Evolutionary conservation across 2,329 filamentous ascomycete species (phyloP).

Genomic region (Alternaria triticina): DNA sequence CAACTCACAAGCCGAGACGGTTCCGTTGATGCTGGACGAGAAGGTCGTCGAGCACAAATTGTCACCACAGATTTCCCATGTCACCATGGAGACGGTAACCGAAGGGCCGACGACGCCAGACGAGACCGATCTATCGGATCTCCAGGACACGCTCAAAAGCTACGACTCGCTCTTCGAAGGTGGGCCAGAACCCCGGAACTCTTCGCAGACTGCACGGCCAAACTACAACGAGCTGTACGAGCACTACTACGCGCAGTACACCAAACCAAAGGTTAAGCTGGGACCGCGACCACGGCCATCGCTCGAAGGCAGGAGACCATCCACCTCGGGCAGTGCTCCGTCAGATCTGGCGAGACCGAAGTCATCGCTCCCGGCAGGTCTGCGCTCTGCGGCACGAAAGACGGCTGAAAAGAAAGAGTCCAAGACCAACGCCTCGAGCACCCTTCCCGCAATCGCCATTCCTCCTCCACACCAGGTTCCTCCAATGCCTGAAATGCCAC

Average conservation of each 20-base stretch:
- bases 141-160: slow-evolving; percentile 37
- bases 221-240: slow-evolving; percentile 52
- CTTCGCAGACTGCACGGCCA: slow-evolving; percentile 50
- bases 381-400: slow-evolving; percentile 61
- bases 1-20: slow-evolving; percentile 22
- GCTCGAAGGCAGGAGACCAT: slow-evolving; percentile 66
- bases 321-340: slow-evolving; percentile 60
- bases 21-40: slow-evolving; percentile 21
- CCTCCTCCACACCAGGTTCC: slow-evolving; percentile 44
- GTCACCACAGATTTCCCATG: slow-evolving; percentile 27
- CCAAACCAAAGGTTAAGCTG: slow-evolving; percentile 84
- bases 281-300: slow-evolving; percentile 87
- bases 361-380: slow-evolving; percentile 79
- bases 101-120: slow-evolving; percentile 29
- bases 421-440: slow-evolving; percentile 43
- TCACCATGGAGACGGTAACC: slow-evolving; percentile 27
- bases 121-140: slow-evolving; percentile 25
- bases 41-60: slow-evolving; percentile 17
- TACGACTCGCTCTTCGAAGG: slow-evolving; percentile 45
- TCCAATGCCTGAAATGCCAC: slow-evolving; percentile 42
- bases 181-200: slow-evolving; percentile 53
- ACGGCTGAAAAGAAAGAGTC: slow-evolving; percentile 40
- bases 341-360: slow-evolving; percentile 67
- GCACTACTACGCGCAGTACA: slow-evolving; percentile 59
- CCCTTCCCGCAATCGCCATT: slow-evolving; percentile 37